Base-by-base conservation (phyloP, 208 protist species). In the Zelonia costaricensis region DNA sequence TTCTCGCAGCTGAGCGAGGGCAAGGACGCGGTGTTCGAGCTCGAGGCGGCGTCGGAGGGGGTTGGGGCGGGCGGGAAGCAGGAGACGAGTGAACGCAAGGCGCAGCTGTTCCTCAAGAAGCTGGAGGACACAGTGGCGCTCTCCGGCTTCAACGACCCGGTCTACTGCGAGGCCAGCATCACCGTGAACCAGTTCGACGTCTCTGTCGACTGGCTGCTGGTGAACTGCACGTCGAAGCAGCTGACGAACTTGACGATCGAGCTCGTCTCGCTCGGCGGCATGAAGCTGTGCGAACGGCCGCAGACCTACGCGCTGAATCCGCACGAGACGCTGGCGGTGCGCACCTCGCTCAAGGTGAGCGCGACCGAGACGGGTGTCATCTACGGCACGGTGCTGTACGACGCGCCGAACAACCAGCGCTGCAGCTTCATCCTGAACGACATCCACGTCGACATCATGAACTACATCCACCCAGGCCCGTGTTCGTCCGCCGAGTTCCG, bases 361-460 rank as follows among this genome's bases (percentile, higher is more conserved):
- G 98, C 96, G 4, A 99, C 98, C 16, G 98, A 99, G 67, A 97
- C 95, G 4, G 98, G 98, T 35, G 78, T 98, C 42, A 98, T 99
- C 52, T 98, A 97, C 73, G 98, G 97, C 54, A 98, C 91, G 66
- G 94, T 99, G 47, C 83, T 98, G 15, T 99, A 99, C 82, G 98
- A 99, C 69, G 85, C 82, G 22, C 77, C 86, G 4, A 76, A 84
- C 49, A 78, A 76, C 39, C 92, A 97, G 47, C 84, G 84, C 31
- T 88, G 83, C 60, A 97, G 86, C 73, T 88, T 99, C 44, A 86
- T 98, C 30, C 82, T 99, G 16, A 97, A 97, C 73, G 94, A 99
- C 70, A 97, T 99, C 43, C 90, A 97, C 69, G 97, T 99, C 25
- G 98, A 99, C 78, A 98, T 99, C 62, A 98, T 99, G 92, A 97